Evolutionary conservation across 2,329 filamentous ascomycete species (phyloP).

Genomic region (Parastagonospora avenae): DNA sequence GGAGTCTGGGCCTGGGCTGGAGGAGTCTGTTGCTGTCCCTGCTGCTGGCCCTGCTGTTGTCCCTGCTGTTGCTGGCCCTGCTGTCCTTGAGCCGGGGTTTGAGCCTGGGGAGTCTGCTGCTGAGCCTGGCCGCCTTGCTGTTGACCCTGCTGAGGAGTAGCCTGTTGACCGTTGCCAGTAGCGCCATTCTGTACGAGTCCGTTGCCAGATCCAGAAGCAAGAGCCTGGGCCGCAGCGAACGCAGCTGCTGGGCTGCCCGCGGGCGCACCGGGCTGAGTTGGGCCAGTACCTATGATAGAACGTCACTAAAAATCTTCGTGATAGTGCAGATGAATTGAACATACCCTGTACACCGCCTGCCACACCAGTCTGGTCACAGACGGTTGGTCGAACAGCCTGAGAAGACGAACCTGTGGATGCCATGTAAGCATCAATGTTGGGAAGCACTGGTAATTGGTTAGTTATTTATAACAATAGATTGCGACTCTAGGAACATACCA

Average conservation of each 20-base stretch:
- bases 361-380: conserved; percentile 42
- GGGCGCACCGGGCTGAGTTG: conserved; percentile 34
- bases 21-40: background rate
- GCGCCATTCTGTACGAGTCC: conserved; percentile 30
- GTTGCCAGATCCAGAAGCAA: conserved; percentile 36
- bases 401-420: conserved; percentile 37
- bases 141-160: background rate
- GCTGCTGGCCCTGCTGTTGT: background rate
- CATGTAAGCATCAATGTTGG: conserved; percentile 46
- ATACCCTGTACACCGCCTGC: conserved; percentile 37
- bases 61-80: background rate
- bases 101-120: background rate
- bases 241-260: conserved; percentile 39
- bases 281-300: conserved; percentile 15
- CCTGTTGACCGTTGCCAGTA: background rate
- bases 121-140: background rate
- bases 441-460: conserved; percentile 30
- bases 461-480: background rate
- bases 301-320: background rate
- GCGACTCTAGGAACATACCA: conserved; percentile 11
- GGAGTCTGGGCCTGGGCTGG: background rate
- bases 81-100: background rate
- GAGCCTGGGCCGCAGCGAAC: conserved; percentile 33
- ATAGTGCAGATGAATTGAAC: background rate
- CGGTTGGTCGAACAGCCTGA: conserved; percentile 37